A percentile compares a stretch with the other conserved stretches of the same genome.
Conservation (phyloP, 2,329 filamentous ascomycete genomes). For the Corinectria fuckeliana region DNA sequence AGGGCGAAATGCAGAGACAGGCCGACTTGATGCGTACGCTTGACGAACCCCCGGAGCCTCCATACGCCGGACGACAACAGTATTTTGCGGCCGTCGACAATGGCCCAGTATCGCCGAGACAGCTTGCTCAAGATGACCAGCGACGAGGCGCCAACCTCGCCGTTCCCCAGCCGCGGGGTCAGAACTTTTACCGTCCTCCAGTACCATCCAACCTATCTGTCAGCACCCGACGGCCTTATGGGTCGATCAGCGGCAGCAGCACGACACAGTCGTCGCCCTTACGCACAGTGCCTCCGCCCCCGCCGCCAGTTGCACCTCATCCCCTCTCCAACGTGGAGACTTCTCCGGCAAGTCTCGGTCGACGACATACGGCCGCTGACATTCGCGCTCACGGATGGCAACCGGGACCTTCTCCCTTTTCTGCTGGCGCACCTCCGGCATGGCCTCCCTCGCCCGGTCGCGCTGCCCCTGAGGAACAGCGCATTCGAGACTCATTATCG, state of each 20-base stretch:
- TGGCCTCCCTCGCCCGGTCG: slow-evolving; percentile 64
- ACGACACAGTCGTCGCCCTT: slow-evolving; percentile 72
- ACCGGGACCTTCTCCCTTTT: slow-evolving; percentile 66
- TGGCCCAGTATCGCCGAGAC: slow-evolving; percentile 84
- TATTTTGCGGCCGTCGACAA: slow-evolving; percentile 75
- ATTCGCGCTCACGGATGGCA: slow-evolving; percentile 89
- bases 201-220: slow-evolving; percentile 83
- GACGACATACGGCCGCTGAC: slow-evolving; percentile 93
- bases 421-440: slow-evolving; percentile 60
- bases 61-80: slow-evolving; percentile 70
- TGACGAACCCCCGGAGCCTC: slow-evolving; percentile 72
- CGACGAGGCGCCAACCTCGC: slow-evolving; percentile 75
- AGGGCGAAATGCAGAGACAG: slow-evolving; percentile 67
- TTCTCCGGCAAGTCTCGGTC: slow-evolving; percentile 72
- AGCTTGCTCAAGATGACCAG: slow-evolving; percentile 84
- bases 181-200: slow-evolving; percentile 73
- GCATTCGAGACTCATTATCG: slow-evolving; percentile 63
- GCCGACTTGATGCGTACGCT: slow-evolving; percentile 61
- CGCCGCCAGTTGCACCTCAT: slow-evolving; percentile 70
- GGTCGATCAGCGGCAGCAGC: slow-evolving; percentile 80
- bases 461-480: slow-evolving; percentile 58
- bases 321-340: slow-evolving; percentile 68
- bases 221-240: slow-evolving; percentile 79
- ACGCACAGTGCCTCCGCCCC: slow-evolving; percentile 69
- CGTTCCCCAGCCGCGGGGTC: slow-evolving; percentile 64